These are phyloP conservation scores for Cyclostephanos tholiformis DNA, from an alignment of 108 stramenopile species.

Conservation along the genomic window DNA sequence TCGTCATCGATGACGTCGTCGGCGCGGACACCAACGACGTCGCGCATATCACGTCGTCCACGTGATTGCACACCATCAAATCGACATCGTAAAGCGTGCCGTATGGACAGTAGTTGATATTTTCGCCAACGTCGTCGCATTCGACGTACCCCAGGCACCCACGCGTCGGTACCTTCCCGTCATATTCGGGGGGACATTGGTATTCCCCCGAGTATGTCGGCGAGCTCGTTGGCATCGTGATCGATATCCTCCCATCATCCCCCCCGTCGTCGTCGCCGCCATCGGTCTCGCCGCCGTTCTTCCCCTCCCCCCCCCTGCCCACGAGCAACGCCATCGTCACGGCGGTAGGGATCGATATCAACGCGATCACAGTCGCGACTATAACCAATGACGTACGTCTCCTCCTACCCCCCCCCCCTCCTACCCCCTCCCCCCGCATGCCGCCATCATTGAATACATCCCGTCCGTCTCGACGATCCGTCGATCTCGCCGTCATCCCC, in stretches of 20 bases:
- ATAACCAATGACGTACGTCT: background rate
- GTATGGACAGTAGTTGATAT: slow-evolving; percentile 10
- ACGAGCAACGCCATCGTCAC: slow-evolving; percentile 4
- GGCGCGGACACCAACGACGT: slow-evolving; percentile 3
- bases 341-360: background rate
- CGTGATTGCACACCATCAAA: slow-evolving; percentile 26
- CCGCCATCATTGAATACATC: too few species aligned
- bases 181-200: slow-evolving; percentile 24
- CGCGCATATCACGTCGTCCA: slow-evolving; percentile 29
- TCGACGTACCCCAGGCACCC: slow-evolving; percentile 40
- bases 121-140: slow-evolving; percentile 12
- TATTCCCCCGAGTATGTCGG: slow-evolving; percentile 37
- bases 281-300: slow-evolving; percentile 1
- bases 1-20: background rate
- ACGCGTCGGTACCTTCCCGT: slow-evolving; percentile 20
- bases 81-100: slow-evolving; percentile 39
- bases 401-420: background rate
- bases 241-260: background rate
- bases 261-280: slow-evolving; percentile 1
- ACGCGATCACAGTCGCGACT: background rate
- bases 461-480: too few species aligned
- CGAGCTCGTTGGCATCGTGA: slow-evolving; percentile 25
- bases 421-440: background rate
- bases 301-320: too few species aligned
- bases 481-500: too few species aligned